phyloP scores from a whole-genome alignment of 1,284 basidiomycete species.

The Sporisorium iseilematis-ciliati region DNA sequence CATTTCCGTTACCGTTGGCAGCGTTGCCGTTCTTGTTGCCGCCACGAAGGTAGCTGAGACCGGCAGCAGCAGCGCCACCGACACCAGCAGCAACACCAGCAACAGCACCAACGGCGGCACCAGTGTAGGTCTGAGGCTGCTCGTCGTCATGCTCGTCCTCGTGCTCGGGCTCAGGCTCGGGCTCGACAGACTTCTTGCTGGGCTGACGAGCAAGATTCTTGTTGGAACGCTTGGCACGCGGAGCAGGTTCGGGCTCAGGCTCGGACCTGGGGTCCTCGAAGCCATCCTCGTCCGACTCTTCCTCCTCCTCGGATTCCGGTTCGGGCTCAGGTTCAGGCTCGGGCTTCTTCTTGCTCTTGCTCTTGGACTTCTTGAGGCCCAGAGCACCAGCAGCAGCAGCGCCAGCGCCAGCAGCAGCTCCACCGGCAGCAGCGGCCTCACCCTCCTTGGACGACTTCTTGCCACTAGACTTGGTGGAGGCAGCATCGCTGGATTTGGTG shows the following conservation, averaged over 20 bases:
- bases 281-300: constrained; percentile 34
- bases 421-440: constrained; percentile 26
- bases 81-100: constrained; percentile 60
- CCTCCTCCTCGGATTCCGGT: constrained; percentile 1
- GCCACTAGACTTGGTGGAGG: constrained; percentile 16
- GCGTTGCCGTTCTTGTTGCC: constrained; percentile 27
- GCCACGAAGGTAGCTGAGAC: constrained; percentile 52
- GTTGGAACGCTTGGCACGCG: constrained; percentile 24
- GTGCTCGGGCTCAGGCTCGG: constrained; percentile 35
- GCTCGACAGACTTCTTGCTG: constrained; percentile 29
- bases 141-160: constrained; percentile 29
- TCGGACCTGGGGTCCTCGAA: constrained; percentile 36
- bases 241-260: constrained; percentile 22
- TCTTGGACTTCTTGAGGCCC: constrained; percentile 38
- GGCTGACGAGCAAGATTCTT: constrained; percentile 47
- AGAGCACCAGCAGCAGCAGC: constrained; percentile 30
- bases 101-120: constrained; percentile 58
- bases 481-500: constrained; percentile 21
- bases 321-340: constrained; percentile 46
- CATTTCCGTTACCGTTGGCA: constrained; percentile 24
- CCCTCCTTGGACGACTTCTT: constrained; percentile 51
- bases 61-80: constrained; percentile 50
- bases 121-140: constrained; percentile 58
- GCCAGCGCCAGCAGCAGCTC: constrained; percentile 43
- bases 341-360: constrained; percentile 39